Conservation (phyloP, 2,329 filamentous ascomycete genomes). For the Amauroascus niger region DNA sequence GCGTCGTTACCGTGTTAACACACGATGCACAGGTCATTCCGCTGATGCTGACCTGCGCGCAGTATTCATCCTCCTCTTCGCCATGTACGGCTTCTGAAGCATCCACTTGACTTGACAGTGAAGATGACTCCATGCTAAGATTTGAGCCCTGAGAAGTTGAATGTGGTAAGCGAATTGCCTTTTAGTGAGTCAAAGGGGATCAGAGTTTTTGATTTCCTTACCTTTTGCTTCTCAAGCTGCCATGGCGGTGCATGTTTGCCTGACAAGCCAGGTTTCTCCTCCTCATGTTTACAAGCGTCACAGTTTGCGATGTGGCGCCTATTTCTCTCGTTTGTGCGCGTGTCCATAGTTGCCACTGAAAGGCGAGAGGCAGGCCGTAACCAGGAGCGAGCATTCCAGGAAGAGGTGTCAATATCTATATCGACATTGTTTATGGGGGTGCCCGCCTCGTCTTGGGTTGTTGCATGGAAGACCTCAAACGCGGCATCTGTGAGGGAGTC, state of each 20-base stretch:
- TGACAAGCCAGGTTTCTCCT: constrained; percentile 16
- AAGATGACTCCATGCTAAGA: constrained; percentile 7
- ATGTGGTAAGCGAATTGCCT: background rate
- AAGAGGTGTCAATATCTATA: constrained; percentile 26
- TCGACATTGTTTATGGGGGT: constrained; percentile 29
- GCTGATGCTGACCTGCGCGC: constrained; percentile 43
- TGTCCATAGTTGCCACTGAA: constrained; percentile 18
- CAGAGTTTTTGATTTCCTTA: background rate
- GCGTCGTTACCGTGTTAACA: constrained; percentile 51
- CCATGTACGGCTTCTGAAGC: background rate
- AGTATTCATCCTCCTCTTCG: constrained; percentile 15
- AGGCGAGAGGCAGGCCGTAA: constrained; percentile 19
- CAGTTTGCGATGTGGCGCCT: constrained; percentile 43
- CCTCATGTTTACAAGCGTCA: constrained; percentile 40
- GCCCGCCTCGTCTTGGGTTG: constrained; percentile 30
- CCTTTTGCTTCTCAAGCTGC: background rate
- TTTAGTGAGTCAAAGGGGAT: background rate
- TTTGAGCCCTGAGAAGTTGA: background rate
- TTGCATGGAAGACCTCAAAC: constrained; percentile 40
- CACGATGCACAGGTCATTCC: constrained; percentile 69
- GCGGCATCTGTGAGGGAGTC: constrained; percentile 36
- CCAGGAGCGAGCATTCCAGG: constrained; percentile 21
- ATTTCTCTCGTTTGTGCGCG: constrained; percentile 18
- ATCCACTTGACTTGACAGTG: constrained; percentile 4
- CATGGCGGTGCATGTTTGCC: background rate